Conservation (phyloP, 2,329 filamentous ascomycete genomes). For the Pseudogymnoascus sp. region DNA sequence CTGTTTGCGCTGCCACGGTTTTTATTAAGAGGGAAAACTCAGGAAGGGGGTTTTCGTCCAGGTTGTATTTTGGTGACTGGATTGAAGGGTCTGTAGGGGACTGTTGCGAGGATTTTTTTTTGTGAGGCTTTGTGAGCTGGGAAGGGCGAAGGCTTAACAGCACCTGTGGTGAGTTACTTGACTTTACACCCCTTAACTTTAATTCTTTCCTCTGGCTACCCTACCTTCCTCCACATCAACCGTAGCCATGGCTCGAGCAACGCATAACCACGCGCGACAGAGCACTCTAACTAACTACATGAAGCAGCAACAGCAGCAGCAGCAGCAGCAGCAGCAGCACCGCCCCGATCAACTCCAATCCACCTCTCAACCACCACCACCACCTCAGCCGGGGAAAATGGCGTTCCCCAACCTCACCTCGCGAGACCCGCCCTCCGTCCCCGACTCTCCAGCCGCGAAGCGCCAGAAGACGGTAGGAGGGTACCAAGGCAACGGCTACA, state of each 20-base stretch:
- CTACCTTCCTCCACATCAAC: not conserved
- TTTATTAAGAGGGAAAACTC: not conserved
- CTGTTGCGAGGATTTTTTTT: not conserved
- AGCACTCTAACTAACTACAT: not conserved
- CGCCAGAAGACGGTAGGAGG: constrained; percentile 26
- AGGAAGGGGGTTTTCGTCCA: not conserved
- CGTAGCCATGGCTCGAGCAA: not conserved
- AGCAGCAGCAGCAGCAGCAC: not conserved
- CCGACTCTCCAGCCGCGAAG: constrained; percentile 24
- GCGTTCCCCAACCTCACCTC: not conserved
- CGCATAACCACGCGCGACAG: not conserved
- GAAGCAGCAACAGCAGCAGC: not conserved
- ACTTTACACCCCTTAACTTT: not conserved
- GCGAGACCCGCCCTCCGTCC: constrained; percentile 9
- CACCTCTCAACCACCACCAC: not conserved
- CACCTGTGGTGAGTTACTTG: not conserved
- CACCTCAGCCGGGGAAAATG: not conserved
- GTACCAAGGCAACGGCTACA: constrained; percentile 25
- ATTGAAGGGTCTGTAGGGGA: not conserved
- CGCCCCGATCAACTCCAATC: not conserved
- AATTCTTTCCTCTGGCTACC: not conserved
- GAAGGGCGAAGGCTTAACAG: not conserved
- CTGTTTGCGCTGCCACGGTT: no score
- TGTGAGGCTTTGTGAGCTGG: not conserved
- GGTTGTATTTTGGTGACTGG: not conserved